Evolutionary conservation across 148 eudicot genomes (phyloP).

Genomic region (Amaranthus palmeri): DNA sequence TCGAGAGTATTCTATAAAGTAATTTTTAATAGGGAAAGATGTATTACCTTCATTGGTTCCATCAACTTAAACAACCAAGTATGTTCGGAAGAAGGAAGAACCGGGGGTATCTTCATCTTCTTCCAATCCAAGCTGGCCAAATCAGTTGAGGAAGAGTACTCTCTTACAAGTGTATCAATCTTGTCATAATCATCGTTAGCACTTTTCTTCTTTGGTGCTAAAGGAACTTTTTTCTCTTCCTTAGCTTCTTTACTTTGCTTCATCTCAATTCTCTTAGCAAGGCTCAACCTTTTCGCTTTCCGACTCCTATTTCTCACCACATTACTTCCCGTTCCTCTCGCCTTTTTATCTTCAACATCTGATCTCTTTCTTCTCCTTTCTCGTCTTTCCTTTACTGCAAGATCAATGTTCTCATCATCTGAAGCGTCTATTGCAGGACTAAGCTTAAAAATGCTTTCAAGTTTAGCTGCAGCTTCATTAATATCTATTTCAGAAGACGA

Average conservation of each 20-base stretch:
- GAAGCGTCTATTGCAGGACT: slow-evolving; percentile 40
- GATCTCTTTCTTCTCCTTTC: slow-evolving; percentile 35
- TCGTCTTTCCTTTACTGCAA: slow-evolving; percentile 30
- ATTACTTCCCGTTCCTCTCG: slow-evolving; percentile 16
- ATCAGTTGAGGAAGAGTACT: slow-evolving; percentile 66
- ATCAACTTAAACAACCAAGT: slow-evolving; percentile 75
- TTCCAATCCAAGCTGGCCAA: slow-evolving; percentile 87
- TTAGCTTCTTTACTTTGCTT: slow-evolving; percentile 49
- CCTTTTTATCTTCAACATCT: slow-evolving; percentile 35
- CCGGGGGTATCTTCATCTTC: slow-evolving; percentile 92
- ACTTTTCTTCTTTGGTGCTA: slow-evolving; percentile 27
- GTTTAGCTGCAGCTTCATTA: slow-evolving; percentile 83
- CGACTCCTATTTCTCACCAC: slow-evolving; percentile 54
- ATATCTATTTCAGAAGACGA: slow-evolving; percentile 57
- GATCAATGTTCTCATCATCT: slow-evolving; percentile 31
- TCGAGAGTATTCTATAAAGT: neutral
- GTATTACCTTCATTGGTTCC: slow-evolving; percentile 91
- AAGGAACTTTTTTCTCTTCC: slow-evolving; percentile 36
- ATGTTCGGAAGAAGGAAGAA: slow-evolving; percentile 89
- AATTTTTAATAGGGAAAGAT: neutral
- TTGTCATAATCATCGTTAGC: slow-evolving; percentile 44
- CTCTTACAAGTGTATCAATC: slow-evolving; percentile 62
- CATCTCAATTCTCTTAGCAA: slow-evolving; percentile 68
- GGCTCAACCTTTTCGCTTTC: slow-evolving; percentile 54
- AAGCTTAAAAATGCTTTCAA: slow-evolving; percentile 68